phyloP scores from a whole-genome alignment of 257 asterid species.

The Ballota nigra region DNA sequence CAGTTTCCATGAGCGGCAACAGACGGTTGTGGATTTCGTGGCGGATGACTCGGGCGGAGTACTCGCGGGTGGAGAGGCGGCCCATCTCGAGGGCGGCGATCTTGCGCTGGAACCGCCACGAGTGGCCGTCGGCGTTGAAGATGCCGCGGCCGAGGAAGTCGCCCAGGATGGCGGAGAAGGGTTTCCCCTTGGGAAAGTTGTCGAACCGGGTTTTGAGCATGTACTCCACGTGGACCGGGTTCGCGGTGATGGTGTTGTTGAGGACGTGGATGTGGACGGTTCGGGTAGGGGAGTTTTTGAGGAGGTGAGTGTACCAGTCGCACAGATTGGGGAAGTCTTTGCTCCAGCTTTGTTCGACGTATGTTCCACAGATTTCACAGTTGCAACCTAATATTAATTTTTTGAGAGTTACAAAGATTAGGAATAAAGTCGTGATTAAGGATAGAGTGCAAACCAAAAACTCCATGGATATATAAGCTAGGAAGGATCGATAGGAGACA shows the following conservation, averaged over 20 bases:
- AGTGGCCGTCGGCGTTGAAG: conserved; percentile 70
- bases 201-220: conserved; percentile 58
- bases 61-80: conserved; percentile 35
- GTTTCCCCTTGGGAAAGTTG: conserved; percentile 64
- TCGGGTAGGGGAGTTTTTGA: conserved; percentile 46
- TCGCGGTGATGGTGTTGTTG: conserved; percentile 57
- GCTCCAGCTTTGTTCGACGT: conserved; percentile 47
- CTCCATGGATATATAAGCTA: too few species aligned
- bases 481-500: too few species aligned
- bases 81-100: conserved; percentile 57
- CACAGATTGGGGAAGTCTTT: conserved; percentile 48
- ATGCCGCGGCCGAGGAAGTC: conserved; percentile 70
- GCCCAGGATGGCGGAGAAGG: conserved; percentile 59
- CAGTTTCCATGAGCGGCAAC: conserved; percentile 28
- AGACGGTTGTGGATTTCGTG: conserved; percentile 34
- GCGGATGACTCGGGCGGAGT: conserved; percentile 30
- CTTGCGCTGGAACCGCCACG: conserved; percentile 53
- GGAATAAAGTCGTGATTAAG: neutral
- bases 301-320: conserved; percentile 75
- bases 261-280: conserved; percentile 73
- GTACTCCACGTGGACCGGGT: conserved; percentile 65
- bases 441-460: neutral
- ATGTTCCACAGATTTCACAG: conserved; percentile 57
- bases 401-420: conserved; percentile 21
- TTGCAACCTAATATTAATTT: conserved; percentile 34